Conservation (phyloP, 2,329 filamentous ascomycete genomes). For the Hortaea werneckii region DNA sequence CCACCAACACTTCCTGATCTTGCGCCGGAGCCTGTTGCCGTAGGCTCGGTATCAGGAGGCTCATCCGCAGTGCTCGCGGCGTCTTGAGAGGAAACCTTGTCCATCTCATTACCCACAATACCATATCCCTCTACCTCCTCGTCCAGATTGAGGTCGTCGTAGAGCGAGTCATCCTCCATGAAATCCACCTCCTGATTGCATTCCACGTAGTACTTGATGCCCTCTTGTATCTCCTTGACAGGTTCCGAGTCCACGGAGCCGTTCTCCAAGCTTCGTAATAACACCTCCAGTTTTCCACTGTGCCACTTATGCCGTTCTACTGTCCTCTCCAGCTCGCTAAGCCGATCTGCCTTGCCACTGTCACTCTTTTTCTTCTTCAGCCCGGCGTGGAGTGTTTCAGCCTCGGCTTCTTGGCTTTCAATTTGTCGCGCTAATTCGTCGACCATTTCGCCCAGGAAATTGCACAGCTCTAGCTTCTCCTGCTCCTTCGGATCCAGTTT, state of each 20-base stretch:
- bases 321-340: slow-evolving; percentile 72
- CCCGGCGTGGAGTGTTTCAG: slow-evolving; percentile 72
- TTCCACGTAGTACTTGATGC: slow-evolving; percentile 89
- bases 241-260: slow-evolving; percentile 79
- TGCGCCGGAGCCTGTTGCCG: slow-evolving; percentile 8
- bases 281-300: slow-evolving; percentile 80
- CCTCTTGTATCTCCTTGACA: slow-evolving; percentile 80
- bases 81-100: slow-evolving; percentile 90
- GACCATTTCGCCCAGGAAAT: slow-evolving; percentile 78
- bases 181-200: slow-evolving; percentile 83
- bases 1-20: slow-evolving; percentile 40
- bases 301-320: slow-evolving; percentile 97
- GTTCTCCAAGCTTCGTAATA: slow-evolving; percentile 84
- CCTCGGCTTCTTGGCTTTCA: slow-evolving; percentile 82
- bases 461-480: slow-evolving; percentile 77
- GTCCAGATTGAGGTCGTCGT: slow-evolving; percentile 85
- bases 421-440: slow-evolving; percentile 91
- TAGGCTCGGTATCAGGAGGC: slow-evolving; percentile 44
- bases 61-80: slow-evolving; percentile 88
- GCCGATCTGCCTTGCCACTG: slow-evolving; percentile 68
- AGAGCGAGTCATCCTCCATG: slow-evolving; percentile 87
- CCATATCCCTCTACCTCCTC: slow-evolving; percentile 87
- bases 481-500: slow-evolving; percentile 97
- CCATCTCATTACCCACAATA: slow-evolving; percentile 60
- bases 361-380: slow-evolving; percentile 88